Percentiles rank a stretch among this genome's conserved stretches.
Evolutionary conservation across 2,329 filamentous ascomycete genomes (phyloP).

Genomic region (Exophiala oligosperma): DNA sequence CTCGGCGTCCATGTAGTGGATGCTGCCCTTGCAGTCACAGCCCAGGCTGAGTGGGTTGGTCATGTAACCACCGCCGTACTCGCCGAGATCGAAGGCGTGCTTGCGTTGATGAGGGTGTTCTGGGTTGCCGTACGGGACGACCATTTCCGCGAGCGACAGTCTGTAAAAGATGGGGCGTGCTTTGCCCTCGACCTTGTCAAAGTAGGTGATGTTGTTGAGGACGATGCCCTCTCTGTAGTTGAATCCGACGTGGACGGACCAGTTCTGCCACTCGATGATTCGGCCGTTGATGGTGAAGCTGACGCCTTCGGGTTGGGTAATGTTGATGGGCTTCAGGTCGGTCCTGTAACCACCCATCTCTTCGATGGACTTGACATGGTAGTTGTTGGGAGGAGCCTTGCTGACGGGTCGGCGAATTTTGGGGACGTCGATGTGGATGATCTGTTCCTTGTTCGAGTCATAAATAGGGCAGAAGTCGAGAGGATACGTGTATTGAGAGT

Average conservation of each 20-base stretch:
- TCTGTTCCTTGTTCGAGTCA: conserved; percentile 74
- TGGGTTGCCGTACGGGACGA: conserved; percentile 68
- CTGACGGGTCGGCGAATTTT: conserved; percentile 73
- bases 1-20: conserved; percentile 86
- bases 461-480: conserved; percentile 94
- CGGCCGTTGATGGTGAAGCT: conserved; percentile 77
- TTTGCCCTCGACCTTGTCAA: conserved; percentile 68
- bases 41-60: conserved; percentile 48
- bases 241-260: conserved; percentile 90
- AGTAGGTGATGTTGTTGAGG: conserved; percentile 85
- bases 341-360: conserved; percentile 72
- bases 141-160: conserved; percentile 88
- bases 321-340: conserved; percentile 82
- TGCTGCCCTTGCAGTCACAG: conserved; percentile 75
- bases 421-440: conserved; percentile 82
- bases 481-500: conserved; percentile 87
- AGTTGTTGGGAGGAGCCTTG: conserved; percentile 73
- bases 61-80: conserved; percentile 51
- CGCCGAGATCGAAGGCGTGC: conserved; percentile 49
- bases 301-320: conserved; percentile 84
- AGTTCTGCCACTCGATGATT: conserved; percentile 85
- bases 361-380: conserved; percentile 72
- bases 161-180: conserved; percentile 82
- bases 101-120: conserved; percentile 52
- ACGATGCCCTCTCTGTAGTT: conserved; percentile 93